Evolutionary conservation across 495 filamentous ascomycete genomes (phyloP).

Genomic region (Copromyces sp.): DNA sequence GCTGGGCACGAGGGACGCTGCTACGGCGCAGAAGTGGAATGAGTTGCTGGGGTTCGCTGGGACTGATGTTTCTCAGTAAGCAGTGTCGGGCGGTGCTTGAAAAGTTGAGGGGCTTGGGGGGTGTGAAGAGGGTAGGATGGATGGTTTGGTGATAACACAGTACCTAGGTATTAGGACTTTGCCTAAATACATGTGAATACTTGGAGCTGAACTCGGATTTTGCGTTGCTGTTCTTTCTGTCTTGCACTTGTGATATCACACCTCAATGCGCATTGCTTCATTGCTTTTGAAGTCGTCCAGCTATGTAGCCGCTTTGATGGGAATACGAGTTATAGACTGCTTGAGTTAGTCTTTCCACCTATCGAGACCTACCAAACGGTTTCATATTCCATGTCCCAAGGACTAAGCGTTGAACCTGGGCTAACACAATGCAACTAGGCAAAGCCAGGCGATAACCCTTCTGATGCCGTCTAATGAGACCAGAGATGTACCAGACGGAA

Average conservation of each 20-base stretch:
- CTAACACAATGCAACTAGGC: too few species aligned
- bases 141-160: not conserved
- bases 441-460: not conserved
- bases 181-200: not conserved
- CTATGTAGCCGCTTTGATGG: not conserved
- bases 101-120: not conserved
- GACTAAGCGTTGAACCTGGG: too few species aligned
- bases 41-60: constrained; percentile 32
- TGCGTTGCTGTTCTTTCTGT: not conserved
- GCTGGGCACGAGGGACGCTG: constrained; percentile 29
- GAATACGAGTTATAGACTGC: not conserved
- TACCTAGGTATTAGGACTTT: not conserved
- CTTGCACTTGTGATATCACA: not conserved
- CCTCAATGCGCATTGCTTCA: too few species aligned
- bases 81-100: too few species aligned
- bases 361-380: not conserved
- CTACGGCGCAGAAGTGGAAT: constrained; percentile 37
- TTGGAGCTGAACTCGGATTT: not conserved
- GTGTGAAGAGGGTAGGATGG: not conserved
- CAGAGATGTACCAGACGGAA: not conserved
- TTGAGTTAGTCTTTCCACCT: not conserved
- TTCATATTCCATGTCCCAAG: not conserved
- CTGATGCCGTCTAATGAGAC: not conserved
- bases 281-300: not conserved
- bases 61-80: constrained; percentile 8